Evolutionary conservation across 495 filamentous ascomycete species (phyloP).

Genomic region (Sphaerosporella brunnea): DNA sequence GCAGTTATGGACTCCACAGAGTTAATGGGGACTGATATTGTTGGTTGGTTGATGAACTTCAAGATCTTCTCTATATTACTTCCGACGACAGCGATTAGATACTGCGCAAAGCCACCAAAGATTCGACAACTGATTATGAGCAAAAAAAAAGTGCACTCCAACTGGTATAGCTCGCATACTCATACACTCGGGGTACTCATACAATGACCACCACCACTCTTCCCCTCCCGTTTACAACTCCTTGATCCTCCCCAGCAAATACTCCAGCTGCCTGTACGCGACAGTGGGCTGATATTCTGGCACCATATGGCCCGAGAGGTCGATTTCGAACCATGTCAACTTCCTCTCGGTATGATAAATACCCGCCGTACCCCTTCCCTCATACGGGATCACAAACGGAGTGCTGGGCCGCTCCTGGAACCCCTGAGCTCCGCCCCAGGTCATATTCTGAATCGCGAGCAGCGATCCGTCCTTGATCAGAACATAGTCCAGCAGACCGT

Average conservation of each 20-base stretch:
- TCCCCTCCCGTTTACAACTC: too few relatives aligned
- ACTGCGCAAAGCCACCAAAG: too few relatives aligned
- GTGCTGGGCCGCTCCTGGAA: constrained; percentile 42
- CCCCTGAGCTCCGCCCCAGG: constrained; percentile 54
- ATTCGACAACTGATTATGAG: too few relatives aligned
- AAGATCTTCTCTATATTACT: too few relatives aligned
- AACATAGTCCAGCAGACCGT: constrained; percentile 41
- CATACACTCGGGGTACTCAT: too few relatives aligned
- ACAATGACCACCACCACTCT: too few relatives aligned
- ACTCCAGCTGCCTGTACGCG: constrained; percentile 51
- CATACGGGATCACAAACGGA: constrained; percentile 49
- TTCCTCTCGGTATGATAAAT: constrained; percentile 47
- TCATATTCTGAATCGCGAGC: constrained; percentile 68
- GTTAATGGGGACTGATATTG: too few relatives aligned
- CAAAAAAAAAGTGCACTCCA: too few relatives aligned
- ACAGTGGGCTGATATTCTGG: constrained; percentile 46
- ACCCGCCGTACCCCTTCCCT: constrained; percentile 33
- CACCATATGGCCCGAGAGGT: constrained; percentile 45
- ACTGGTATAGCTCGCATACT: too few relatives aligned
- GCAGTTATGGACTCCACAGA: too few relatives aligned
- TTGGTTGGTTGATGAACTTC: too few relatives aligned
- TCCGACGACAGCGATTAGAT: too few relatives aligned
- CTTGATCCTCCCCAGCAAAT: constrained; percentile 48
- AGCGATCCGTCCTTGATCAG: constrained; percentile 51
- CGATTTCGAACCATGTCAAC: constrained; percentile 40